phyloP scores from a whole-genome alignment of 225 moss, liverwort and hornwort species.

The Marchantia paleacea region DNA sequence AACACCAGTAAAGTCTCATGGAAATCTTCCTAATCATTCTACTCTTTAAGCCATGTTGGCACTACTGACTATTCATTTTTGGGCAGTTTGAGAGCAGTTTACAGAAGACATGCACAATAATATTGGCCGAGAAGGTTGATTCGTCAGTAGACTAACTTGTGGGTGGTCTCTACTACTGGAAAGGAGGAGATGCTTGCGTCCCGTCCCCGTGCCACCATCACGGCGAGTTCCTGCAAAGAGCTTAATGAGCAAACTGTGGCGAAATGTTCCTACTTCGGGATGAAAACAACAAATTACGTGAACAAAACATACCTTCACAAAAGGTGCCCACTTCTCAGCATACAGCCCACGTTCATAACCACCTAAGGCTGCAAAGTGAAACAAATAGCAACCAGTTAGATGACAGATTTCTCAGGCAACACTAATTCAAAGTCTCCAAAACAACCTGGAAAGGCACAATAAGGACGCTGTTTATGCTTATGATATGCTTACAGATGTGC shows the following conservation, averaged over 20 bases:
- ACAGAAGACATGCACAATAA: not conserved
- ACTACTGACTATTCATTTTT: not conserved
- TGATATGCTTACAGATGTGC: too few relatives aligned
- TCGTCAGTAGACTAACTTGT: slow-evolving; percentile 39
- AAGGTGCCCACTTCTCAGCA: slow-evolving; percentile 96
- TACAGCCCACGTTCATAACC: slow-evolving; percentile 78
- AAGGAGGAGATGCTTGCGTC: slow-evolving; percentile 75
- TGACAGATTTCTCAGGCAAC: not conserved
- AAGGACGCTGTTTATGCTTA: too few relatives aligned
- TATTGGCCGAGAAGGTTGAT: not conserved
- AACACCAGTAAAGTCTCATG: not conserved
- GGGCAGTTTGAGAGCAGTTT: not conserved
- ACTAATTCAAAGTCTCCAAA: not conserved
- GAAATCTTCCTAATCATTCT: not conserved
- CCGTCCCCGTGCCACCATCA: slow-evolving; percentile 91
- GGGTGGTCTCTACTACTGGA: slow-evolving; percentile 92
- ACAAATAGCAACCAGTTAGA: not conserved
- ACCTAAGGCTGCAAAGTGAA: slow-evolving; percentile 51
- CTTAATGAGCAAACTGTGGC: not conserved
- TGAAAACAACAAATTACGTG: not conserved
- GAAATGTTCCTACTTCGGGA: not conserved
- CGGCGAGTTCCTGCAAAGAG: slow-evolving; percentile 62
- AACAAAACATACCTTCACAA: slow-evolving; percentile 51
- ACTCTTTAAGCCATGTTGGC: not conserved
- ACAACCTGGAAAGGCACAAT: not conserved